phyloP scores from a whole-genome alignment of 805 yeast species.

The Pichia gijzeniarum region DNA sequence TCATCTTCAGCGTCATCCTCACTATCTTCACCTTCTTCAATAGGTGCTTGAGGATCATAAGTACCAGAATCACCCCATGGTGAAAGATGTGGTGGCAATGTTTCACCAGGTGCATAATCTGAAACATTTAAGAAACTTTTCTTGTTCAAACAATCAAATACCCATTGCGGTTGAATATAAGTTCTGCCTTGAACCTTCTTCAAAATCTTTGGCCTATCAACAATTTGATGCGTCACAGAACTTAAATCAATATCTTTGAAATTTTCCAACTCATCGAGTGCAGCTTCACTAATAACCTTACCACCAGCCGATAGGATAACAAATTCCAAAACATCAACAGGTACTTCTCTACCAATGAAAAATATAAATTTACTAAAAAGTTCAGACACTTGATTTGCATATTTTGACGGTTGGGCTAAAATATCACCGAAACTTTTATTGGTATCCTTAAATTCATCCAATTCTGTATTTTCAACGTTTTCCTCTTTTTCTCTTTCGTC shows the following conservation, averaged over 20 bases:
- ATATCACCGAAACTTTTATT: conserved; percentile 61
- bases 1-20: conserved; percentile 40
- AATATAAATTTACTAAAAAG: conserved; percentile 73
- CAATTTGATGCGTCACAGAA: conserved; percentile 84
- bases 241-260: conserved; percentile 51
- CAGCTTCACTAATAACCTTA: conserved; percentile 74
- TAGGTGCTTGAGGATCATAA: conserved; percentile 70
- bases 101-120: conserved; percentile 87
- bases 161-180: conserved; percentile 97
- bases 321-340: conserved; percentile 85
- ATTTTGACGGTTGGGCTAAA: conserved; percentile 63
- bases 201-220: conserved; percentile 80
- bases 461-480: conserved; percentile 39
- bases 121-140: conserved; percentile 68
- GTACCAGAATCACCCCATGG: conserved; percentile 98
- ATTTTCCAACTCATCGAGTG: conserved; percentile 62
- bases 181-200: conserved; percentile 86
- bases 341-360: conserved; percentile 91
- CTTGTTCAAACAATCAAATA: conserved; percentile 85
- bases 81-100: conserved; percentile 91
- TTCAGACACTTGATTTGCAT: conserved; percentile 51
- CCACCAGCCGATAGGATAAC: conserved; percentile 86
- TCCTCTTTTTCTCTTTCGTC: conserved; percentile 33
- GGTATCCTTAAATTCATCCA: conserved; percentile 68
- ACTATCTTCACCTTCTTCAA: conserved; percentile 35